Percentiles rank a stretch among this genome's conserved stretches.
phyloP scores from a whole-genome alignment of 345 rosid species.

The Lagerstroemia speciosa region DNA sequence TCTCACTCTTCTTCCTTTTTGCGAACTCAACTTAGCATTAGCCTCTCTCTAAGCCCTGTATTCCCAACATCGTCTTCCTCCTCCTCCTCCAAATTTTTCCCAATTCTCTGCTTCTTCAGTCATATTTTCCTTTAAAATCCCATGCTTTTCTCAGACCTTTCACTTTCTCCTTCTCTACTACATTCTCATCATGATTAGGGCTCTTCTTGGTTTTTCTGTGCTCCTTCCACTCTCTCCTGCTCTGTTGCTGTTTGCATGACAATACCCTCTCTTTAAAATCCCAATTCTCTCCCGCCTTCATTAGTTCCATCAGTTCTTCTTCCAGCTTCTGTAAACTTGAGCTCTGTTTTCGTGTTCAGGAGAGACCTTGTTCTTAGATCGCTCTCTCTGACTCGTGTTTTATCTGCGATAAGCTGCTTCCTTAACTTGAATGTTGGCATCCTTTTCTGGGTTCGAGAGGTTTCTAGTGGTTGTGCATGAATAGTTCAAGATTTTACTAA shows the following conservation, averaged over 20 bases:
- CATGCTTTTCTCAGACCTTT: background rate
- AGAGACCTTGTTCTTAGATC: background rate
- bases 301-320: background rate
- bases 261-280: background rate
- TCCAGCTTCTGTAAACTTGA: background rate
- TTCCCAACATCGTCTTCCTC: background rate
- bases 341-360: background rate
- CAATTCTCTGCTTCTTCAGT: background rate
- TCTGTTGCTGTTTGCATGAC: background rate
- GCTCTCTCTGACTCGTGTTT: background rate
- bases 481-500: background rate
- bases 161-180: background rate
- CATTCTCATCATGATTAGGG: background rate
- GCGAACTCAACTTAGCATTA: no score
- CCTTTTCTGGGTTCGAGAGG: background rate
- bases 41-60: no score
- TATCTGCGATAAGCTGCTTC: background rate
- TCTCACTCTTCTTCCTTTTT: no score
- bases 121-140: background rate
- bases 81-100: background rate
- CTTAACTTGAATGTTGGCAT: background rate
- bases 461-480: background rate
- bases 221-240: background rate
- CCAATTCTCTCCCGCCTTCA: no score
- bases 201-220: background rate